Conservation (phyloP, 805 yeast genomes). For the Cyberlindnera nakhonratchasimensis region DNA sequence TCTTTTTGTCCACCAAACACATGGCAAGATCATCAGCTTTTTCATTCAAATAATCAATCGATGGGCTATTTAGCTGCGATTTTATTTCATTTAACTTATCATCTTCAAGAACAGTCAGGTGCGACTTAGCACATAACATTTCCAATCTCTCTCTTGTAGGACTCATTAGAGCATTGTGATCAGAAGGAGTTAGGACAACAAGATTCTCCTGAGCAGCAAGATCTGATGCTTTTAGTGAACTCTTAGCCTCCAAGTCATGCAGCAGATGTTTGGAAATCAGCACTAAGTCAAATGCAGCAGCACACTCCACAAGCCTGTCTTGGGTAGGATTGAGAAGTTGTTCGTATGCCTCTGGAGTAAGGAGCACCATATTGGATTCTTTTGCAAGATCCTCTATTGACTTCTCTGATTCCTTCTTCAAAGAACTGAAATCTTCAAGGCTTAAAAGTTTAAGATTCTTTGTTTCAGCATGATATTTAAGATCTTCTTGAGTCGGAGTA, state of each 20-base stretch:
- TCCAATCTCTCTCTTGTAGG: constrained; percentile 18
- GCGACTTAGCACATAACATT: constrained; percentile 8
- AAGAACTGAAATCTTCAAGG: neutral
- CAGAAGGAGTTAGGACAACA: constrained; percentile 19
- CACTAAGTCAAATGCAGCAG: constrained; percentile 7
- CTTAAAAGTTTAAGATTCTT: constrained; percentile 6
- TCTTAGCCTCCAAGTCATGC: constrained; percentile 13
- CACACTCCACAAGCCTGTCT: constrained; percentile 9
- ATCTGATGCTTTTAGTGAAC: constrained; percentile 19
- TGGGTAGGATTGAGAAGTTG: constrained; percentile 18
- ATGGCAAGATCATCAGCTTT: constrained; percentile 15
- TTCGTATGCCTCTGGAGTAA: constrained; percentile 23
- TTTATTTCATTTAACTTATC: constrained; percentile 8
- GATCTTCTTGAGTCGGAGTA: constrained; percentile 11
- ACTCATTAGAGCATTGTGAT: constrained; percentile 13
- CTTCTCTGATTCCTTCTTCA: constrained; percentile 9
- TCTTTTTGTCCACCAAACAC: constrained; percentile 17
- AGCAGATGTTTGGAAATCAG: constrained; percentile 9
- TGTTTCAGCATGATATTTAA: constrained; percentile 14
- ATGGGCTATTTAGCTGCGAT: constrained; percentile 10
- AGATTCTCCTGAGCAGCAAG: constrained; percentile 20
- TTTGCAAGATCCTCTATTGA: constrained; percentile 21
- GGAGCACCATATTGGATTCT: constrained; percentile 25
- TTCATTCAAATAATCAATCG: constrained; percentile 9
- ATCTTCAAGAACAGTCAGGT: constrained; percentile 12